phyloP scores from a whole-genome alignment of 345 rosid genomes.

The Dimocarpus longan region DNA sequence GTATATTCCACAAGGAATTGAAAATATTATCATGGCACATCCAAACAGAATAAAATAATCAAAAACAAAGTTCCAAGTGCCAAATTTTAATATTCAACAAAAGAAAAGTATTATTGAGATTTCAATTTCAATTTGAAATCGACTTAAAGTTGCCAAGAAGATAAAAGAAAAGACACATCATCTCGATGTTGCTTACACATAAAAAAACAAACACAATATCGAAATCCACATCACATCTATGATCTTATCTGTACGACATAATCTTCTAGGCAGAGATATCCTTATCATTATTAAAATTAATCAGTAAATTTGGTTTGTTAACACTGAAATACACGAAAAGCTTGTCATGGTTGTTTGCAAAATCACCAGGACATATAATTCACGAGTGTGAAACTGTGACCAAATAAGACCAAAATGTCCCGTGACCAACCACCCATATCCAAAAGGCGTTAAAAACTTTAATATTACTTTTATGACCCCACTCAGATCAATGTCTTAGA shows the following conservation, averaged over 20 bases:
- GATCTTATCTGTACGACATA: not conserved
- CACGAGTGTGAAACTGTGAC: not conserved
- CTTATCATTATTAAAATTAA: not conserved
- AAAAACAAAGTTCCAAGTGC: too few relatives aligned
- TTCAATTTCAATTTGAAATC: too few relatives aligned
- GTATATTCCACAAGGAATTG: not conserved
- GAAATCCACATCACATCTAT: not conserved
- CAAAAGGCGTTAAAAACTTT: not conserved
- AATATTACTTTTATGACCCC: not conserved
- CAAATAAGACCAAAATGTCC: not conserved
- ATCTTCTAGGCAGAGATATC: not conserved
- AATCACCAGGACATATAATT: not conserved
- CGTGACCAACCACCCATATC: not conserved
- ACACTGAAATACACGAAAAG: not conserved
- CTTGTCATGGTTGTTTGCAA: not conserved
- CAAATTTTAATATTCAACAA: too few relatives aligned
- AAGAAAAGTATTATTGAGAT: not conserved
- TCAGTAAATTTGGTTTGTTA: not conserved
- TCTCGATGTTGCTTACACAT: not conserved
- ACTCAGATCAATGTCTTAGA: not conserved
- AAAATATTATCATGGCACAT: too few relatives aligned
- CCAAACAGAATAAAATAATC: too few relatives aligned
- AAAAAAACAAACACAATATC: not conserved
- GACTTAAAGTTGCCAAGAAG: not conserved
- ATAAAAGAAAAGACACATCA: not conserved